Conservation (phyloP, 345 rosid genomes). For the Raphanus sativus region DNA sequence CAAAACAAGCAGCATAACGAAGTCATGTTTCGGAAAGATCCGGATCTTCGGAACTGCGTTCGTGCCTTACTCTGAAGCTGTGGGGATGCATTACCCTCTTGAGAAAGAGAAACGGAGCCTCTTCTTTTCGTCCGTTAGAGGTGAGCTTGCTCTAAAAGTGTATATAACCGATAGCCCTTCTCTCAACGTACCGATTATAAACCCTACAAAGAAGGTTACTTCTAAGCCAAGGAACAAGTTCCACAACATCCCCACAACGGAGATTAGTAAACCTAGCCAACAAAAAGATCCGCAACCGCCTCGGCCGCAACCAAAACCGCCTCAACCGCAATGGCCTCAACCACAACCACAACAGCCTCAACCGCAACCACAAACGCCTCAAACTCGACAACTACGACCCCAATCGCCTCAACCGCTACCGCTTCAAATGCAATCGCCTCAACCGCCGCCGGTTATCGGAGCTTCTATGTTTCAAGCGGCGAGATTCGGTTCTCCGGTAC, state of each 20-base stretch:
- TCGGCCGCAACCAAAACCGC: constrained; percentile 24
- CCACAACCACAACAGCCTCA: neutral
- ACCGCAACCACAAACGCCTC: neutral
- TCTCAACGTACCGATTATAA: constrained; percentile 49
- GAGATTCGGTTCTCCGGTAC: neutral
- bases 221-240: constrained; percentile 19
- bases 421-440: constrained; percentile 8
- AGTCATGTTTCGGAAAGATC: constrained; percentile 66
- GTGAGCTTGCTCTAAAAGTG: constrained; percentile 79
- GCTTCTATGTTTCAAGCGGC: neutral
- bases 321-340: constrained; percentile 13
- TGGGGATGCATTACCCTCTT: constrained; percentile 72
- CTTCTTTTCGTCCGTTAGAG: constrained; percentile 47
- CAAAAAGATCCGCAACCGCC: constrained; percentile 22
- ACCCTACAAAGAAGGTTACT: constrained; percentile 50
- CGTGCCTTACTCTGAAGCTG: constrained; percentile 72
- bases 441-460: constrained; percentile 29
- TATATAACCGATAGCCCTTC: constrained; percentile 66
- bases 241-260: constrained; percentile 12
- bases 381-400: neutral
- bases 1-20: constrained; percentile 45
- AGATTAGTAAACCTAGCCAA: constrained; percentile 16
- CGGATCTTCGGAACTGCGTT: constrained; percentile 74
- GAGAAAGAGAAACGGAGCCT: constrained; percentile 64
- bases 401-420: constrained; percentile 5